Base-by-base conservation (phyloP, 1,284 basidiomycete genomes). In the Ustilago vetiveriae region DNA sequence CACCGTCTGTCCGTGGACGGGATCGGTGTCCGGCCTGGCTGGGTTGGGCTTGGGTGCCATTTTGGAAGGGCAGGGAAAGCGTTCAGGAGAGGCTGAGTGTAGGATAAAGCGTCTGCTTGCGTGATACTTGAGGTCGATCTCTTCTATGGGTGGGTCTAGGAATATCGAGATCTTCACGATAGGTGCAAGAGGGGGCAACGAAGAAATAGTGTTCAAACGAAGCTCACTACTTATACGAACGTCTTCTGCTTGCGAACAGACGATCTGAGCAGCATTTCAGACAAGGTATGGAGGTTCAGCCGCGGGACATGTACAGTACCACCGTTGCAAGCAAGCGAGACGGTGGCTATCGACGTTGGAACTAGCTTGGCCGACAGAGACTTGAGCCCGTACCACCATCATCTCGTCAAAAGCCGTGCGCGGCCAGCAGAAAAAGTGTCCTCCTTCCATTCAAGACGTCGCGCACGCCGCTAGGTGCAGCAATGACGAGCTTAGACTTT, bases 1-100 rank as follows among this genome's bases (percentile, higher is more conserved):
- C 38, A 65, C 62, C 26, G 73, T 75, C 38, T 75, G 73, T 16
- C 73, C 73, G 43, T 75, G 73, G 17, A 75, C 73, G 7, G 64
- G 64, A 43, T 75, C 46, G 10, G 70, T 69, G 49, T 74, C 72
- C 35, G 65, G 66, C 27, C 66, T 59, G 6, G 67, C 56, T 19
- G 67, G 57, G 50, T 70, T 70, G 41, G 67, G 62, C 54, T 70
- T 70, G 41, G 64, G 64, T 26, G 64, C 44, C 64, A 67, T 67
- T 33, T n/a, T 43, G 43, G 43, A 38, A 24, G 46, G n/a, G n/a
- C n/a, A 30, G 40, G 21, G 19, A 8, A 6, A 22, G 29, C 14
- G 10, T 30, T 30, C 10, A 30, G 29, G 16, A 6, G 33, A 13
- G 33, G 13, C 13, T 16, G 16, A 35, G 16, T 11, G 33, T n/a